Evolutionary conservation across 1,284 basidiomycete genomes (phyloP).

Genomic region (Sphaerobolus stellatus): DNA sequence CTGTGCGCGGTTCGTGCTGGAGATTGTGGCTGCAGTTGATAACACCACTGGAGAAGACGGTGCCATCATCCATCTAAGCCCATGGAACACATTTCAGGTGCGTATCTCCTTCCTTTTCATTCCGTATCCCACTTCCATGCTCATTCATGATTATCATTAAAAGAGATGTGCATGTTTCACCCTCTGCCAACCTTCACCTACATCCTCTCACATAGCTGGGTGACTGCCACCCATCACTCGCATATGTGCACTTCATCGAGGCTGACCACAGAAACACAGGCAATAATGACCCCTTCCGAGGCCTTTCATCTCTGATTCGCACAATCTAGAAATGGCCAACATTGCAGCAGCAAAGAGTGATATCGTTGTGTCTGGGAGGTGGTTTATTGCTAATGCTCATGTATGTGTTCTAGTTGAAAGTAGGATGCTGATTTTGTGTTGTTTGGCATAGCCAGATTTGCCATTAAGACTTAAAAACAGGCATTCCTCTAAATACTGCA

Average conservation of each 20-base stretch:
- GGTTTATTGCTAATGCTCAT: conserved; percentile 39
- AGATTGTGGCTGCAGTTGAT: conserved; percentile 30
- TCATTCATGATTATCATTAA: background rate
- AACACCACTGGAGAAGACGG: conserved; percentile 13
- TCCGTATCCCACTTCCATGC: background rate
- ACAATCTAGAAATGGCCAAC: background rate
- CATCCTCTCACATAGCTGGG: conserved; percentile 33
- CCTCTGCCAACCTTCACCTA: conserved; percentile 44
- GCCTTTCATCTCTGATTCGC: conserved; percentile 49
- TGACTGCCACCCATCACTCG: conserved; percentile 46
- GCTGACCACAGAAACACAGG: conserved; percentile 24
- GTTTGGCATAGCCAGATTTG: conserved; percentile 18
- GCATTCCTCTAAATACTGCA: conserved; percentile 12
- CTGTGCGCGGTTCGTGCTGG: conserved; percentile 39
- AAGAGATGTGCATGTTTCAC: conserved; percentile 42
- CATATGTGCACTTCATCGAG: conserved; percentile 60
- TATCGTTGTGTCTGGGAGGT: conserved; percentile 39
- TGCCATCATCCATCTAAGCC: conserved; percentile 40
- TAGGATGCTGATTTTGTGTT: background rate
- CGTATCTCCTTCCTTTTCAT: background rate
- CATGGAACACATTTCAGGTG: too few relatives aligned
- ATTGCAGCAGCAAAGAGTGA: conserved; percentile 18
- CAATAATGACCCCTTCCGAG: conserved; percentile 13
- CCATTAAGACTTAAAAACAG: conserved; percentile 8
- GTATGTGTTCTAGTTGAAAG: conserved; percentile 9